Conservation (phyloP, 1,284 basidiomycete species). For the Pterulicium gracile region DNA sequence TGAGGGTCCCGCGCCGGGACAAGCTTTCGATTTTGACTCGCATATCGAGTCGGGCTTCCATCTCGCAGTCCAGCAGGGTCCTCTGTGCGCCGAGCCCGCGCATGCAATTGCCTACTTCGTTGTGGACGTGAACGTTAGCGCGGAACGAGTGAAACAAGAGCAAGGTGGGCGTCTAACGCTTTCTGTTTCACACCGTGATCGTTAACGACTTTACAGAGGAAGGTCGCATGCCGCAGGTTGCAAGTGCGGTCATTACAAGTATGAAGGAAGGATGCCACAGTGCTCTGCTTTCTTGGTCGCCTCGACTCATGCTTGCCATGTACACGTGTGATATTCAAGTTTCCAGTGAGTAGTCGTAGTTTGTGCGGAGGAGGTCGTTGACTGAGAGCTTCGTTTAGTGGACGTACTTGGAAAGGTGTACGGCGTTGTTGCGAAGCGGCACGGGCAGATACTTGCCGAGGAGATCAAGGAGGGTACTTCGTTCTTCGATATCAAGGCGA, state of each 20-base stretch:
- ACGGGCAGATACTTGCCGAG: slow-evolving; percentile 89
- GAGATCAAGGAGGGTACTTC: slow-evolving; percentile 98
- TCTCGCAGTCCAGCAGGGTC: slow-evolving; percentile 88
- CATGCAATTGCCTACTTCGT: slow-evolving; percentile 91
- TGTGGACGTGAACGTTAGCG: slow-evolving; percentile 62
- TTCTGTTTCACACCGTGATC: slow-evolving; percentile 7
- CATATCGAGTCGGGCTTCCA: slow-evolving; percentile 93
- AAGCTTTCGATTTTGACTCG: slow-evolving; percentile 1
- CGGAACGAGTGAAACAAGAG: slow-evolving; percentile 49
- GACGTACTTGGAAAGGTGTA: slow-evolving; percentile 98
- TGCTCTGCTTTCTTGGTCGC: slow-evolving; percentile 94
- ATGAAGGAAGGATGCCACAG: slow-evolving; percentile 84
- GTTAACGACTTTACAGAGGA: slow-evolving; percentile 33
- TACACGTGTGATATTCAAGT: slow-evolving; percentile 99
- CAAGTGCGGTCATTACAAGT: slow-evolving; percentile 82
- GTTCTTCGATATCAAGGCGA: slow-evolving; percentile 86
- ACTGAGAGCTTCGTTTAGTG: slow-evolving; percentile 35
- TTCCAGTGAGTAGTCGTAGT: slow-evolving; percentile 58
- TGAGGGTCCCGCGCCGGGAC: neutral
- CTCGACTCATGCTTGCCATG: slow-evolving; percentile 95
- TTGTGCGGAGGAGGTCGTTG: slow-evolving; percentile 2
- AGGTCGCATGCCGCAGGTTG: slow-evolving; percentile 65
- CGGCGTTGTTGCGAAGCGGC: slow-evolving; percentile 83
- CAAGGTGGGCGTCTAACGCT: slow-evolving; percentile 26
- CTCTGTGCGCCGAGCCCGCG: slow-evolving; percentile 91